These are phyloP conservation scores for Halophytophthora polymorphica DNA, from an alignment of 352 stramenopile genomes.

Conservation along the genomic window DNA sequence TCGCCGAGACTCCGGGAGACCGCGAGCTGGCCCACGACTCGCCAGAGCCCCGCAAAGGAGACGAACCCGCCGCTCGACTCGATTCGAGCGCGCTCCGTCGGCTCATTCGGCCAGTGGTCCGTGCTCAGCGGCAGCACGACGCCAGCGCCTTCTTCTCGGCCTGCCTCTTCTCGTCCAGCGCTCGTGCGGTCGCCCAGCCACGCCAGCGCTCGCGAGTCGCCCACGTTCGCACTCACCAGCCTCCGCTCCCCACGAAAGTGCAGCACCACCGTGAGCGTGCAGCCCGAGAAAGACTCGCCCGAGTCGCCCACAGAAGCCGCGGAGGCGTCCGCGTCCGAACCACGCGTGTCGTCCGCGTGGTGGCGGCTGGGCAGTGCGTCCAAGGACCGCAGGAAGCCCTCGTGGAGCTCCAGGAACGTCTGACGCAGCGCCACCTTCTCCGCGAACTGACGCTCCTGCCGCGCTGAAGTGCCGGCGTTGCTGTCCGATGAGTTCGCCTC, in stretches of 20 bases:
- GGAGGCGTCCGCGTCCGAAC: constrained; percentile 5
- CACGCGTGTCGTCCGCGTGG: not conserved
- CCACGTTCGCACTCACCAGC: constrained; percentile 76
- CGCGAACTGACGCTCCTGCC: constrained; percentile 25
- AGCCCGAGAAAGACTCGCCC: constrained; percentile 68
- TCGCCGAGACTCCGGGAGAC: constrained; percentile 93
- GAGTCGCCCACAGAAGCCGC: constrained; percentile 15
- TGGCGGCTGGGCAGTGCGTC: constrained; percentile 11
- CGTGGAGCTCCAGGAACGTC: constrained; percentile 72
- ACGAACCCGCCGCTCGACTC: constrained; percentile 79
- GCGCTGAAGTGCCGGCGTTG: not conserved
- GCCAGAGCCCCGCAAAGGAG: constrained; percentile 62
- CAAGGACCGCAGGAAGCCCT: constrained; percentile 40
- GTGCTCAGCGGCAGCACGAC: constrained; percentile 31
- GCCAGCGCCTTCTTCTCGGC: not conserved
- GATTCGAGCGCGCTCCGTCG: constrained; percentile 50
- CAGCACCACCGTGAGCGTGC: constrained; percentile 75
- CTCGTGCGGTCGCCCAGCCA: constrained; percentile 15
- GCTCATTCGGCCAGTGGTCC: constrained; percentile 64
- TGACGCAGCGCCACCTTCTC: constrained; percentile 64
- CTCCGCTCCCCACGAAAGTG: constrained; percentile 52
- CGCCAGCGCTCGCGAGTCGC: constrained; percentile 79
- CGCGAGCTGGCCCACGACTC: constrained; percentile 90
- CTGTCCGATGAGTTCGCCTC: not conserved
- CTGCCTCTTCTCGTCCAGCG: not conserved